phyloP scores from a whole-genome alignment of 2,329 filamentous ascomycete genomes.

The Fusarium sp. region DNA sequence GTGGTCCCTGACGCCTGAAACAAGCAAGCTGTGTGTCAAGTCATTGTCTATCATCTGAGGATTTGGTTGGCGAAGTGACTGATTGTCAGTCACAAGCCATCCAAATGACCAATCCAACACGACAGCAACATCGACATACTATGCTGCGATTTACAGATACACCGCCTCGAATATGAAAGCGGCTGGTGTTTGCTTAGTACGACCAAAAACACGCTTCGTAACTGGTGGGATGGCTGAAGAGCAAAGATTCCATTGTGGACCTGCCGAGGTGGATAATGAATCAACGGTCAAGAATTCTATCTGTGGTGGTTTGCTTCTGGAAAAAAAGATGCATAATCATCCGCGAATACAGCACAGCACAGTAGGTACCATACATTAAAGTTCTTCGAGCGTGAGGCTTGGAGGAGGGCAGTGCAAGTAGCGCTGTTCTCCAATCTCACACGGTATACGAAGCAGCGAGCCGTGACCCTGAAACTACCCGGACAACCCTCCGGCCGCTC shows the following conservation, averaged over 20 bases:
- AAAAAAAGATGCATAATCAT: constrained; percentile 23
- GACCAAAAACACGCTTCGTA: constrained; percentile 6
- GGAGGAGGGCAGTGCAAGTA: constrained; percentile 23
- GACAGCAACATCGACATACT: constrained; percentile 2
- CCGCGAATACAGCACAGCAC: too few species aligned
- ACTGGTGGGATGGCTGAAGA: constrained; percentile 28
- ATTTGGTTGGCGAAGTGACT: constrained; percentile 39
- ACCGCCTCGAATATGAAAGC: constrained; percentile 38
- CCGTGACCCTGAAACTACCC: constrained; percentile 15
- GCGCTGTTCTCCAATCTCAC: neutral
- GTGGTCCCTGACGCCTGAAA: constrained; percentile 30
- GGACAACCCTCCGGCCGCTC: neutral
- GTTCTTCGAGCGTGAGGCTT: constrained; percentile 26
- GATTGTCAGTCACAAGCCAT: constrained; percentile 41
- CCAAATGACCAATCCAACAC: constrained; percentile 27
- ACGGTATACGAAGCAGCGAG: constrained; percentile 17
- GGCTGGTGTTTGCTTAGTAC: constrained; percentile 30
- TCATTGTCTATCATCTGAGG: constrained; percentile 31
- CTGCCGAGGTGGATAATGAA: constrained; percentile 23
- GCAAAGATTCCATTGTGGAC: constrained; percentile 27
- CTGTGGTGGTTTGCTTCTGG: constrained; percentile 41
- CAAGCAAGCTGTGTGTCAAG: constrained; percentile 31
- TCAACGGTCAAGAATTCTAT: constrained; percentile 31
- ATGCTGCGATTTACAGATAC: constrained; percentile 22
- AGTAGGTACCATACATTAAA: too few species aligned